Conservation (phyloP, 148 eudicot species). For the Amaranthus palmeri region DNA sequence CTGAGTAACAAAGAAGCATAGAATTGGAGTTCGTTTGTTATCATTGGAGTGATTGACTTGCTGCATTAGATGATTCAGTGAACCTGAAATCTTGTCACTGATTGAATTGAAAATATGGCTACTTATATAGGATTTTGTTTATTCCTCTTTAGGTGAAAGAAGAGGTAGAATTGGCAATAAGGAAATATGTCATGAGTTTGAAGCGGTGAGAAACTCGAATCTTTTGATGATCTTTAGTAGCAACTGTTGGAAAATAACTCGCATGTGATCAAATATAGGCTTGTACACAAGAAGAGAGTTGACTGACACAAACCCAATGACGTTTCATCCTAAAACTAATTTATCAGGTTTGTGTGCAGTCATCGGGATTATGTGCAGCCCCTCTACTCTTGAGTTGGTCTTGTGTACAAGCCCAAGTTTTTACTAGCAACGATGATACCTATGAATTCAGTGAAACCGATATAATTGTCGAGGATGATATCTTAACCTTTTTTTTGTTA, state of each 20-base stretch:
- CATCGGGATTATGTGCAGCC: too few relatives aligned
- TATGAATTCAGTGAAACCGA: not conserved
- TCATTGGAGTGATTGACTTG: not conserved
- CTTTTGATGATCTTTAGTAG: conserved; percentile 1
- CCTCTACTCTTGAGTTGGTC: too few relatives aligned
- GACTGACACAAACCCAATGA: too few relatives aligned
- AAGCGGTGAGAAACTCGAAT: conserved; percentile 41
- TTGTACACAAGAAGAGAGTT: too few relatives aligned
- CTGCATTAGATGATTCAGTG: not conserved
- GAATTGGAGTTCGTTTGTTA: too few relatives aligned
- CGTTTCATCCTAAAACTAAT: too few relatives aligned
- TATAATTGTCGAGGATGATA: not conserved
- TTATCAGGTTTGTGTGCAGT: too few relatives aligned
- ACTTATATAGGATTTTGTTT: not conserved
- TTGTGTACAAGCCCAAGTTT: too few relatives aligned
- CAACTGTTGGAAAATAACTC: too few relatives aligned
- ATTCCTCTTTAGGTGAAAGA: conserved; percentile 70
- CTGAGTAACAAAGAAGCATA: too few relatives aligned
- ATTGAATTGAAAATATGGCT: conserved; percentile 1
- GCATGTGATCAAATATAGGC: too few relatives aligned
- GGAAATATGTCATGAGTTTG: conserved; percentile 51
- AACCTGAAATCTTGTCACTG: conserved; percentile 6
- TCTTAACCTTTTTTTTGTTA: conserved; percentile 7
- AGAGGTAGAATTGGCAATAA: conserved; percentile 82
- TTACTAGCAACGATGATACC: not conserved